Base-by-base conservation (phyloP, 257 asterid species). In the Plectranthus barbatus region DNA sequence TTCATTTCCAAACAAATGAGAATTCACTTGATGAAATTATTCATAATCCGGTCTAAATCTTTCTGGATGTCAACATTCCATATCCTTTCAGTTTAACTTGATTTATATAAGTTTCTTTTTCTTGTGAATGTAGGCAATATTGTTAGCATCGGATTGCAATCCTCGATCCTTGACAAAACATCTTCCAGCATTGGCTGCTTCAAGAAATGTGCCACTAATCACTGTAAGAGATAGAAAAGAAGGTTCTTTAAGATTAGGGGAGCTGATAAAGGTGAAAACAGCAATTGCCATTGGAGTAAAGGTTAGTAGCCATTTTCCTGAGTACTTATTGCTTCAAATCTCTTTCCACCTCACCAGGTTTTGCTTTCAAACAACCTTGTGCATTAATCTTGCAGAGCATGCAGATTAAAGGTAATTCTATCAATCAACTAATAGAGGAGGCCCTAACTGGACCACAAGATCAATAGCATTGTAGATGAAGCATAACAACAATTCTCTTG, bases 151-250 rank as follows among this genome's bases (percentile, higher is more conserved):
- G 11, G 95, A 92, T 71, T 80, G 95, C 87, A 74, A 86, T 31
- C 98, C 96, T n/a, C 84, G 87, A 45, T 83, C 78, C 84, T 76
- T 91, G 72, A 83, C 85, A 8, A 92, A 82, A 74, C 93, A 88
- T 82, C 70, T 86, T 53, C 87, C 82, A 11, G 79, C 81, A 61
- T 74, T 92, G 77, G 95, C 97, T 41, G 72, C 77, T 70, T 80
- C 95, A 39, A 80, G 92, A 45, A 77, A 79, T 8, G 95, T 88
- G 44, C 95, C 97, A 6, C 56, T 92, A 62, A 73, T 88, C 62
- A 60, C 72, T 53, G 66, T 88, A 58, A 85, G 73, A 78, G 97
- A 92, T 52, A 82, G 64, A 37, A 83, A 74, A 72, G 74, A 76
- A 68, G 97, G 91, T 63, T 92, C 97, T 53, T 62, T 80, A 59